Percentiles rank a stretch among this genome's conserved stretches.
Conservation (phyloP, 2,329 filamentous ascomycete species). For the Fusarium foetens region DNA sequence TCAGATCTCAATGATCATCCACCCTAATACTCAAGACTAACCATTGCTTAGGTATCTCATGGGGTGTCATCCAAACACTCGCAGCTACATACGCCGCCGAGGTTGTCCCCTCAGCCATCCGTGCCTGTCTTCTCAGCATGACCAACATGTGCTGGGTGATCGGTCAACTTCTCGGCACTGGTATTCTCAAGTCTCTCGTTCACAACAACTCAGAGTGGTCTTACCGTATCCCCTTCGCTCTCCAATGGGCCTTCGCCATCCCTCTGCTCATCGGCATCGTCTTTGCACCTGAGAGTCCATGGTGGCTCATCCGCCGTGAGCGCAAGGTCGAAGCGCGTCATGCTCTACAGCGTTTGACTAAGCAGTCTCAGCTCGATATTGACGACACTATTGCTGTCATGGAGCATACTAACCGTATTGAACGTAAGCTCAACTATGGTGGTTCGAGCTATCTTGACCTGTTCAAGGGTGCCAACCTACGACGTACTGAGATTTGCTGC, state of each 20-base stretch:
- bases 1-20: fast-evolving
- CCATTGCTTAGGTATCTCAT: conserved; percentile 42
- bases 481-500: conserved; percentile 44
- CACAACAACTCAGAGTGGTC: conserved; percentile 43
- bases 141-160: conserved; percentile 56
- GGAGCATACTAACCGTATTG: conserved; percentile 54
- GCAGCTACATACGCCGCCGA: conserved; percentile 54
- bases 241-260: conserved; percentile 55
- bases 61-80: conserved; percentile 50
- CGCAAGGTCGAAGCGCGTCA: conserved; percentile 46
- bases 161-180: conserved; percentile 52
- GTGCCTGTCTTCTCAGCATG: conserved; percentile 51
- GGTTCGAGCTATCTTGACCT: conserved; percentile 38
- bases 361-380: conserved; percentile 44
- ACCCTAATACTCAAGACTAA: not conserved
- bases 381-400: conserved; percentile 58
- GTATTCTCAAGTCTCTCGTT: conserved; percentile 48
- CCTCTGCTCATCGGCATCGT: conserved; percentile 49
- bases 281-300: conserved; percentile 54
- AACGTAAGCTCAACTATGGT: conserved; percentile 51
- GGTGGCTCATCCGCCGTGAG: conserved; percentile 53
- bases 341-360: conserved; percentile 45
- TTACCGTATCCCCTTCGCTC: conserved; percentile 49
- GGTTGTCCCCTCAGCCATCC: conserved; percentile 44
- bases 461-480: conserved; percentile 38